These are phyloP conservation scores for Fusarium paranaense DNA, from an alignment of 2,329 filamentous ascomycete genomes.

Conservation along the genomic window DNA sequence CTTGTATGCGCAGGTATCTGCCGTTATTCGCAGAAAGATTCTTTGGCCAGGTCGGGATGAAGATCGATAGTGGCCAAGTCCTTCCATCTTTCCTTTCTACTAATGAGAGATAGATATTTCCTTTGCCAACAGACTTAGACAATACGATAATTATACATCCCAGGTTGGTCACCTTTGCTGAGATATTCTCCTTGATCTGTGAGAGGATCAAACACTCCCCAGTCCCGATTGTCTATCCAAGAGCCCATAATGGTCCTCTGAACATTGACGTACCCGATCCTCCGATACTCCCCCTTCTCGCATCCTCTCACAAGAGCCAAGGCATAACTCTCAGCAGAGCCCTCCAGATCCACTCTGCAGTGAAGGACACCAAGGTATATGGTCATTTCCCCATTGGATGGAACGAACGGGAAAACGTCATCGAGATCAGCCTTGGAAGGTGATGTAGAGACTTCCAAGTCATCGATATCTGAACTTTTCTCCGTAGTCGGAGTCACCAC, in stretches of 20 bases:
- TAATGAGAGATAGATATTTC: background rate
- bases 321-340: background rate
- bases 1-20: conserved; percentile 31
- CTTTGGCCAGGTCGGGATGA: conserved; percentile 44
- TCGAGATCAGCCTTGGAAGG: conserved; percentile 15
- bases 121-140: conserved; percentile 2
- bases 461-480: background rate
- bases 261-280: conserved; percentile 18
- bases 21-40: conserved; percentile 37
- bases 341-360: background rate
- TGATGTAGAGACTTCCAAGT: background rate
- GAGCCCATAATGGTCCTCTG: conserved; percentile 2
- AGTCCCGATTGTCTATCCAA: conserved; percentile 13
- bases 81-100: background rate
- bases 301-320: conserved; percentile 19
- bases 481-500: background rate
- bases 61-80: conserved; percentile 17
- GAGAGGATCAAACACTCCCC: conserved; percentile 21
- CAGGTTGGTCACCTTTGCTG: background rate
- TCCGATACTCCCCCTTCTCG: conserved; percentile 28
- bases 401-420: background rate
- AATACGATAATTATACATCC: conserved; percentile 26
- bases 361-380: conserved; percentile 25
- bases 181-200: conserved; percentile 20
- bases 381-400: background rate